phyloP scores from a whole-genome alignment of 2,329 filamentous ascomycete genomes.

The Camptophora hylomeconis region DNA sequence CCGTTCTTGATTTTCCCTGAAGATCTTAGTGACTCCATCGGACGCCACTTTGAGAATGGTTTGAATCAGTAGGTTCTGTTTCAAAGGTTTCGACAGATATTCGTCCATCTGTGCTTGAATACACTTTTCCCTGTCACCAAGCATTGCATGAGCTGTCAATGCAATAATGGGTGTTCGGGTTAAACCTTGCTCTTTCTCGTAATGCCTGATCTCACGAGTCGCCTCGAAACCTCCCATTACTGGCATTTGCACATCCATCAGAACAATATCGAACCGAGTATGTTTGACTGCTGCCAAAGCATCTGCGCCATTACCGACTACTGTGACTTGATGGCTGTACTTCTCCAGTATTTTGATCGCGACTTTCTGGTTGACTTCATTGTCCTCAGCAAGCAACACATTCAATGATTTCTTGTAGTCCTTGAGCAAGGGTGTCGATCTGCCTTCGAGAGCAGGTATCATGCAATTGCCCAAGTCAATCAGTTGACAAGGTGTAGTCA shows the following conservation, averaged over 20 bases:
- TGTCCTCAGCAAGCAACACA: constrained; percentile 90
- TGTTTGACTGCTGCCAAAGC: constrained; percentile 86
- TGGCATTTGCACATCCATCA: constrained; percentile 99
- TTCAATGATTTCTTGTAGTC: constrained; percentile 94
- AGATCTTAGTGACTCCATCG: constrained; percentile 49
- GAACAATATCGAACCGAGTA: constrained; percentile 86
- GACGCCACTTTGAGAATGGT: constrained; percentile 95
- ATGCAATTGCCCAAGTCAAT: constrained; percentile 94
- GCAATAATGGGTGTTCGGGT: constrained; percentile 90
- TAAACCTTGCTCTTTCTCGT: constrained; percentile 67
- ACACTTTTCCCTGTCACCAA: constrained; percentile 94
- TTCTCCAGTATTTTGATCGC: constrained; percentile 96
- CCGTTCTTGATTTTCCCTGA: constrained; percentile 22
- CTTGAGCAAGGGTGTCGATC: constrained; percentile 78
- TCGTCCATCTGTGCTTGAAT: constrained; percentile 99
- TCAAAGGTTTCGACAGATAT: constrained; percentile 90
- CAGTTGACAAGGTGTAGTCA: constrained; percentile 89
- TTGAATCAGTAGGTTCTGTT: constrained; percentile 94
- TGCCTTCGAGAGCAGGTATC: constrained; percentile 85
- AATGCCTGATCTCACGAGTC: constrained; percentile 90
- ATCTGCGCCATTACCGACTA: constrained; percentile 89
- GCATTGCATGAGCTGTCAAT: constrained; percentile 94
- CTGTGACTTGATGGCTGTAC: constrained; percentile 58
- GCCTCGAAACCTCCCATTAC: constrained; percentile 98
- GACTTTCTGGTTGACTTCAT: constrained; percentile 89